These are phyloP conservation scores for Neonectria sp. DNA, from an alignment of 2,329 filamentous ascomycete species.

Conservation along the genomic window DNA sequence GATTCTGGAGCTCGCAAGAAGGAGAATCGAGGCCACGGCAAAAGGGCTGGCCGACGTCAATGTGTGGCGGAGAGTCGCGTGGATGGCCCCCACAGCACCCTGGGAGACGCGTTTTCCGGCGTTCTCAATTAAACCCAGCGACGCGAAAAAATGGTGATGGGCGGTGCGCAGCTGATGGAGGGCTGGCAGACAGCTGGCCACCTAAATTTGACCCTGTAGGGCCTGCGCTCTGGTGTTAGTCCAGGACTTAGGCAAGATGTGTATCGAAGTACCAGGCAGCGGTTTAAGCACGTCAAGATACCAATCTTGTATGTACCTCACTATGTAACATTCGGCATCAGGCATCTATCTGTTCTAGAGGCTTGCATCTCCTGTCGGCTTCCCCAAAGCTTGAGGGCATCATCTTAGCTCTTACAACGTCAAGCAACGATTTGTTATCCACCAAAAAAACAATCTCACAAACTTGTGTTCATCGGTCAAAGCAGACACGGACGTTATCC, in stretches of 20 bases:
- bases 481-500: too few species aligned
- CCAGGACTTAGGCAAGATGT: neutral
- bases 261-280: neutral
- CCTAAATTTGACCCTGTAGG: too few species aligned
- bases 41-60: constrained; percentile 33
- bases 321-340: too few species aligned
- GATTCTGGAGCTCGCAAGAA: constrained; percentile 20
- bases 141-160: constrained; percentile 41
- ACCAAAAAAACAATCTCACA: too few species aligned
- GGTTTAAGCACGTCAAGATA: neutral
- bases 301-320: neutral
- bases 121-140: constrained; percentile 45
- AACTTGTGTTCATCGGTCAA: neutral
- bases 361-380: neutral
- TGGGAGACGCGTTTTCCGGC: constrained; percentile 48
- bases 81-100: constrained; percentile 36
- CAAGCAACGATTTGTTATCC: neutral
- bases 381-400: neutral
- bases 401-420: neutral
- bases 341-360: too few species aligned
- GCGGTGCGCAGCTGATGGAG: neutral
- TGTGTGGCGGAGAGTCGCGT: constrained; percentile 39
- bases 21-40: constrained; percentile 17
- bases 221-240: neutral
- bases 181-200: neutral